Percentiles rank a stretch among this genome's conserved stretches.
Conservation (phyloP, 2,329 filamentous ascomycete genomes). For the Neopestalotiopsis sp. region DNA sequence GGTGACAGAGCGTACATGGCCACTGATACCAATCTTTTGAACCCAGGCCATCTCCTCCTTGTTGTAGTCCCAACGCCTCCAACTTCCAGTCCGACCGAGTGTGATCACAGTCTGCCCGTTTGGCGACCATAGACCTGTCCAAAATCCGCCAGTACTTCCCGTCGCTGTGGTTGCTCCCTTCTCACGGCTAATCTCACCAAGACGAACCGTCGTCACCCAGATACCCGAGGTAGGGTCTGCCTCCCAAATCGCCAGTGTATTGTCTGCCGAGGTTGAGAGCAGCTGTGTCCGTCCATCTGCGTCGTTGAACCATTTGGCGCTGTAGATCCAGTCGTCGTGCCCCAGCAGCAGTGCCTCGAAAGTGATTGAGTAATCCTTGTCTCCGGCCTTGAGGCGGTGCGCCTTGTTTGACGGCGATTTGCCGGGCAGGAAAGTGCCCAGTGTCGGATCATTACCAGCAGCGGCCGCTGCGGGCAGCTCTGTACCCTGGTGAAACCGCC, state of each 20-base stretch:
- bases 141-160: conserved; percentile 94
- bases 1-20: conserved; percentile 82
- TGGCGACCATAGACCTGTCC: conserved; percentile 92
- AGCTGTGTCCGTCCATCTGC: conserved; percentile 66
- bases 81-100: conserved; percentile 89
- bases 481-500: conserved; percentile 79
- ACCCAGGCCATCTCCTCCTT: conserved; percentile 70
- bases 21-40: conserved; percentile 77
- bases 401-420: conserved; percentile 88
- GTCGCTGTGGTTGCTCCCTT: conserved; percentile 97
- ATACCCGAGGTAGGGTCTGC: conserved; percentile 83
- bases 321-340: conserved; percentile 99
- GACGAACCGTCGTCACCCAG: conserved; percentile 83
- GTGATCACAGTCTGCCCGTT: conserved; percentile 76
- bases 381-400: conserved; percentile 70
- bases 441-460: conserved; percentile 58
- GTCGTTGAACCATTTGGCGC: conserved; percentile 72
- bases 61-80: conserved; percentile 82
- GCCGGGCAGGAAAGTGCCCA: conserved; percentile 65
- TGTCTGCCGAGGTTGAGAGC: conserved; percentile 91
- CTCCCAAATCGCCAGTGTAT: conserved; percentile 93
- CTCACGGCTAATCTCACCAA: conserved; percentile 92
- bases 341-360: conserved; percentile 94
- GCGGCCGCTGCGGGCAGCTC: conserved; percentile 63
- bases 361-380: conserved; percentile 76